Base-by-base conservation (phyloP, 2,329 filamentous ascomycete species). In the Fonsecaea erecta region DNA sequence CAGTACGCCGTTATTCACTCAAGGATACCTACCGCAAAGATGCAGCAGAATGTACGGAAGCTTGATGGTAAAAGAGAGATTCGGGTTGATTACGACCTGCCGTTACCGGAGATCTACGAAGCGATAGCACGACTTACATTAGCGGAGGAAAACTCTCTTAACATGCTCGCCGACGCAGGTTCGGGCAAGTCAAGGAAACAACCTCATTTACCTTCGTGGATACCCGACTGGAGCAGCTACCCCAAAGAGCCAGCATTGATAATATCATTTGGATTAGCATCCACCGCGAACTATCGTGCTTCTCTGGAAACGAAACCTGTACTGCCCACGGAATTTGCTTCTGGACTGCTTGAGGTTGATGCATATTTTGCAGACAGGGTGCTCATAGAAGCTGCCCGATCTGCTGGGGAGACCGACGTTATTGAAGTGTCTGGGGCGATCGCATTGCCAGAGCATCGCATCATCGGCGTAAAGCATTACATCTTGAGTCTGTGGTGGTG, bases 401-500 rank as follows among this genome's bases (percentile, higher is more conserved):
- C 3, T 14, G 43, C 9, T 5, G 43, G 43, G 12, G 43, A 48
- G 43, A 26, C 43, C 18, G 43, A 48, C 18, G 43, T 48, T 18
- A 24, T 48, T 24, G 43, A 24, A 12, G 18, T 48, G 11, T 24
- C 18, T 24, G 43, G 43, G 43, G 14, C 12, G 43, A 21, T 21
- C 21, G 43, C 8, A 4, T 24, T 48, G 11, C 43, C 11, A 9
- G 9, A 24, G 26, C 43, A 48, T 48, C 43, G 43, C 18, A 48
- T 48, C 43, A 48, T 48, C 43, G 21, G 43, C 43, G 11, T 48
- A 24, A 48, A 48, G 21, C 43, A 48, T 12, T 24, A 48, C 21
- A 18, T 48, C 43, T 48, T 48, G 43, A 48, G 43, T 24, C 43
- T 48, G 2, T 48, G 43, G 43, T 48, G 43, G 43, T 48, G 43